Conservation (phyloP, 371 early-diverging fungal genomes). For the Circinella umbellata region DNA sequence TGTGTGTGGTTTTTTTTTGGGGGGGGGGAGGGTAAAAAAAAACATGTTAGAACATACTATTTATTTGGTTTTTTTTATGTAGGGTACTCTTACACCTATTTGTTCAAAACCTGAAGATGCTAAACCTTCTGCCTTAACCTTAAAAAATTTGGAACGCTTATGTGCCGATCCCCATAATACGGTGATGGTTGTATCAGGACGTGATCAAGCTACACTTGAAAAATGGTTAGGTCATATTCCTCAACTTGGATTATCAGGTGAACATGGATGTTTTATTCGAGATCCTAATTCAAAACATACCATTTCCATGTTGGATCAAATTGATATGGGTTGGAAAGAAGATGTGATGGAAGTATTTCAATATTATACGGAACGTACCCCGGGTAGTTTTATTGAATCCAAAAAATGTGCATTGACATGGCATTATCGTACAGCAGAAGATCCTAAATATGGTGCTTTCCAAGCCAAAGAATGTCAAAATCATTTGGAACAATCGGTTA, state of each 20-base stretch:
- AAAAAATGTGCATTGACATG: conserved; percentile 86
- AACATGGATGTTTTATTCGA: conserved; percentile 93
- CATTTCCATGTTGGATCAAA: conserved; percentile 80
- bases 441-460: conserved; percentile 79
- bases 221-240: conserved; percentile 77
- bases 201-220: conserved; percentile 87
- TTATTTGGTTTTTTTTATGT: conserved; percentile 2
- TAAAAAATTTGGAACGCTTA: conserved; percentile 62
- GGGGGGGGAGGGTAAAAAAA: too few relatives aligned
- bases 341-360: conserved; percentile 89
- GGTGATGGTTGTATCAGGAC: conserved; percentile 92
- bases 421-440: conserved; percentile 87
- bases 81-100: conserved; percentile 87
- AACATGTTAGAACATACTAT: too few relatives aligned
- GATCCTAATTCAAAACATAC: conserved; percentile 80
- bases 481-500: conserved; percentile 82
- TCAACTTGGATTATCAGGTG: conserved; percentile 87
- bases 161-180: conserved; percentile 77
- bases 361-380: conserved; percentile 92
- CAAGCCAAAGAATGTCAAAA: conserved; percentile 93
- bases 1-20: too few relatives aligned
- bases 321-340: conserved; percentile 89
- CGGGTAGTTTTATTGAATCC: conserved; percentile 83
- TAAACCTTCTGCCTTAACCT: conserved; percentile 65
- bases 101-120: conserved; percentile 72